phyloP scores from a whole-genome alignment of 495 filamentous ascomycete species.

The Evernia prunastri region DNA sequence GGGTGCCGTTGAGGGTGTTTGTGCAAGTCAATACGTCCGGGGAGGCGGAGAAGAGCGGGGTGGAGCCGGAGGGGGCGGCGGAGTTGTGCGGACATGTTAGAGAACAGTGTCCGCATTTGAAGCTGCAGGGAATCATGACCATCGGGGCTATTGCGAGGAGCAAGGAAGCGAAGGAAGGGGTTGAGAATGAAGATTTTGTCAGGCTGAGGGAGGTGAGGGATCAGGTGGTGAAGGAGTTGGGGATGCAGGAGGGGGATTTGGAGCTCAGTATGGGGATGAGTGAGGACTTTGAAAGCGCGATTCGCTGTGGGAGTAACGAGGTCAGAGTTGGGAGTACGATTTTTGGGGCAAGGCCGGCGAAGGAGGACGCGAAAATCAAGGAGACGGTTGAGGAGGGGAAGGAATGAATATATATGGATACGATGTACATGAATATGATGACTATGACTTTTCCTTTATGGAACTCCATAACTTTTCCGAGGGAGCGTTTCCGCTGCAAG shows the following conservation, averaged over 20 bases:
- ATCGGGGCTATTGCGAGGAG: constrained; percentile 89
- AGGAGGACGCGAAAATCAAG: constrained; percentile 58
- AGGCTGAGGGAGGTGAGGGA: constrained; percentile 64
- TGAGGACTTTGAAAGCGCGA: constrained; percentile 86
- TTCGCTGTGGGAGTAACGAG: constrained; percentile 75
- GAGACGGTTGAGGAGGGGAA: constrained; percentile 27
- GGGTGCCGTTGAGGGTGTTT: constrained; percentile 57
- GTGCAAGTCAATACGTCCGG: constrained; percentile 94
- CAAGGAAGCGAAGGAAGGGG: constrained; percentile 58
- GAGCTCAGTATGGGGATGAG: constrained; percentile 85
- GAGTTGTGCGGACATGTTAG: constrained; percentile 59
- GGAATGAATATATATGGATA: background rate
- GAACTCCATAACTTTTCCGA: background rate
- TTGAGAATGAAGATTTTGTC: constrained; percentile 87
- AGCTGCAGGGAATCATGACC: constrained; percentile 84
- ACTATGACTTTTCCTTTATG: background rate
- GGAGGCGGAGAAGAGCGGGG: constrained; percentile 77
- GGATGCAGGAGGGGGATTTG: constrained; percentile 39
- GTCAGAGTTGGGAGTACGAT: constrained; percentile 95
- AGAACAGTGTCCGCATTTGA: constrained; percentile 63
- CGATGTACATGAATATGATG: background rate
- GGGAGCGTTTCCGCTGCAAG: background rate
- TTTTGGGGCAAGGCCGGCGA: constrained; percentile 74
- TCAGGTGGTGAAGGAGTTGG: constrained; percentile 46
- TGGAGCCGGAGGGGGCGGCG: constrained; percentile 56